These are phyloP conservation scores for Talinum fruticosum DNA, from an alignment of 148 eudicot species.

Conservation along the genomic window DNA sequence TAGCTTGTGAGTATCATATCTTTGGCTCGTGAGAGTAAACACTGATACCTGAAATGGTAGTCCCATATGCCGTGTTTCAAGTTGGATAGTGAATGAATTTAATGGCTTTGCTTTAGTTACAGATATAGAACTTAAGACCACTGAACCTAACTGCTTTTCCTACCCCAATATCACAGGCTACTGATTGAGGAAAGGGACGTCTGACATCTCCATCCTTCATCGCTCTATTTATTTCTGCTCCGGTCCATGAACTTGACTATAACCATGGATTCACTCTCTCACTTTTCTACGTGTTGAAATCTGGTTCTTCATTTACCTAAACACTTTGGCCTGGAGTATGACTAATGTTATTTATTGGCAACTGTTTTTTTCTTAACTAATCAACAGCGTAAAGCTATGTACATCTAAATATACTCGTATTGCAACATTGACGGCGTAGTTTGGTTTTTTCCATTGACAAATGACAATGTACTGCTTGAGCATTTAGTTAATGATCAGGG, in stretches of 20 bases:
- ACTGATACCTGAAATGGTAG: not conserved
- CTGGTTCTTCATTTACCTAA: not conserved
- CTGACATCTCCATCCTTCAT: not conserved
- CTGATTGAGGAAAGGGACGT: not conserved
- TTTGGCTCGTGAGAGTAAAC: not conserved
- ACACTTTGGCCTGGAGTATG: not conserved
- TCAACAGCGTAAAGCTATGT: not conserved
- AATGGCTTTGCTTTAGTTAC: not conserved
- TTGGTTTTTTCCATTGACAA: not conserved
- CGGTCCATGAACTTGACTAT: not conserved
- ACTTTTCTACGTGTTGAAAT: not conserved
- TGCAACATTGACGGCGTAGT: not conserved
- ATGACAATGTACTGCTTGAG: not conserved
- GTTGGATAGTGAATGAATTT: not conserved
- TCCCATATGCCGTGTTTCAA: conserved; percentile 1
- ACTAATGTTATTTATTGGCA: not conserved
- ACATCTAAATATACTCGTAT: not conserved
- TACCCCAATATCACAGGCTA: not conserved
- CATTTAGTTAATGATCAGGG: not conserved
- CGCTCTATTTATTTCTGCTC: not conserved
- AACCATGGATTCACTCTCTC: not conserved
- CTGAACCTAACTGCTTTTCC: not conserved
- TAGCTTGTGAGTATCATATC: not conserved
- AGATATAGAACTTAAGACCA: not conserved
- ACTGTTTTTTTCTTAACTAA: not conserved